Percentiles rank a stretch among this genome's conserved stretches.
phyloP scores from a whole-genome alignment of 208 protist genomes.

The Trichomonas vaginalis region DNA sequence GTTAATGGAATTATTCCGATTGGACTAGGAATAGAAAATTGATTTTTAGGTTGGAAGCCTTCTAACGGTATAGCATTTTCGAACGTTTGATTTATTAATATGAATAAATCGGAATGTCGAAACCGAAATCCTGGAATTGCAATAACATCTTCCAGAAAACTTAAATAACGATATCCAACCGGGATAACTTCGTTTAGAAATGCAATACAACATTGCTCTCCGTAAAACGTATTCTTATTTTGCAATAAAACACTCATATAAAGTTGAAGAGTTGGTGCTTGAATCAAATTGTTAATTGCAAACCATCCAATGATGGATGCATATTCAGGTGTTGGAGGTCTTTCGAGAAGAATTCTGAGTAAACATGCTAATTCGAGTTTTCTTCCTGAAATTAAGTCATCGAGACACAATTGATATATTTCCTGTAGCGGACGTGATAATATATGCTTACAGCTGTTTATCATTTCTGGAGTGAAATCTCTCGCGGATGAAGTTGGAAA shows the following conservation, averaged over 20 bases:
- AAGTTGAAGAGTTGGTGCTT: not conserved
- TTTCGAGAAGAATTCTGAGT: not conserved
- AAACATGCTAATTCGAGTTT: not conserved
- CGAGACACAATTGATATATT: not conserved
- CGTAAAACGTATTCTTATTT: not conserved
- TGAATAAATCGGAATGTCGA: not conserved
- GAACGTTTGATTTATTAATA: not conserved
- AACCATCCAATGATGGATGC: conserved; percentile 6
- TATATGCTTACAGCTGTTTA: not conserved
- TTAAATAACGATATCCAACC: not conserved
- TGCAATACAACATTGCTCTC: not conserved
- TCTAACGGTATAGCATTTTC: not conserved
- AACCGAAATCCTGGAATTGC: not conserved
- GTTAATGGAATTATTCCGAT: not conserved
- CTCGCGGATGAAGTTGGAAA: not conserved
- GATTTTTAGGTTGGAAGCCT: not conserved
- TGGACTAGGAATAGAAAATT: not conserved
- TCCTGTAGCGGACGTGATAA: not conserved
- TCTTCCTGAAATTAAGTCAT: not conserved
- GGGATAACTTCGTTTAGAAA: not conserved
- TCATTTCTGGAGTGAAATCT: not conserved
- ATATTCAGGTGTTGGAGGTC: not conserved
- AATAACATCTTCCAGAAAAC: not conserved
- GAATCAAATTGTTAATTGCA: not conserved
- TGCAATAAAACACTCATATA: not conserved